Evolutionary conservation across 257 asterid species (phyloP), one percentile per base, ranked within the genome.

Genomic region (Gentiana straminea): DNA sequence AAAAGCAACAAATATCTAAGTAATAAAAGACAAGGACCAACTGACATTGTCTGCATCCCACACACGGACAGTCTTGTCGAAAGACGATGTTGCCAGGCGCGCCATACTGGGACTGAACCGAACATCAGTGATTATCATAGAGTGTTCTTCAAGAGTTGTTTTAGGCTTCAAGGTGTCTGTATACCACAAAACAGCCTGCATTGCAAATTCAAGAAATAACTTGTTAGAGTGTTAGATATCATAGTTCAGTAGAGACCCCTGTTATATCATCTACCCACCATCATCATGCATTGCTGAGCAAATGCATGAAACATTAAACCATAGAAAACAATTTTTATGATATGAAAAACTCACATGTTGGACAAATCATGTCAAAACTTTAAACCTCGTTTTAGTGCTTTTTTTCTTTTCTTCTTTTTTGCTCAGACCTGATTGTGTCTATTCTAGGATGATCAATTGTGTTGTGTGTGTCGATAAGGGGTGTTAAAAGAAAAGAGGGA

Each of bases 81-180:
- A 87, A 13, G 96, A 87, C 15, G 96, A 87, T 54, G 98, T 91
- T 65, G 96, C 95, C 44, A 91, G 95, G 58, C 95, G 88, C 33
- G 89, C 84, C 94, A 78, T 79, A 81, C 84, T 84, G 39, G 98
- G 98, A 70, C 96, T 77, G 76, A 91, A 91, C 56, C 94, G 98
- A 64, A 87, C 87, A 73, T 87, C 95, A 4, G 94, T 91, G 55
- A 91, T 84, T 36, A 76, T 74, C 4, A 75, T 71, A 1, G 94
- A 78, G 68, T 91, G 98, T 73, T 86, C 98, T 77, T 86, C 98
- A 4, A 81, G 92, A 44, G 91, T 75, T 51, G 96, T 58, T 75
- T 86, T 87, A 45, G 75, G 76, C 87, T 82, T 82, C 71, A 84
- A 69, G 60, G 70, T 68, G 62, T 87, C 96, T 0, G 95, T 68